Evolutionary conservation across 2,329 filamentous ascomycete genomes (phyloP).

Genomic region (Trichoderma sp.): DNA sequence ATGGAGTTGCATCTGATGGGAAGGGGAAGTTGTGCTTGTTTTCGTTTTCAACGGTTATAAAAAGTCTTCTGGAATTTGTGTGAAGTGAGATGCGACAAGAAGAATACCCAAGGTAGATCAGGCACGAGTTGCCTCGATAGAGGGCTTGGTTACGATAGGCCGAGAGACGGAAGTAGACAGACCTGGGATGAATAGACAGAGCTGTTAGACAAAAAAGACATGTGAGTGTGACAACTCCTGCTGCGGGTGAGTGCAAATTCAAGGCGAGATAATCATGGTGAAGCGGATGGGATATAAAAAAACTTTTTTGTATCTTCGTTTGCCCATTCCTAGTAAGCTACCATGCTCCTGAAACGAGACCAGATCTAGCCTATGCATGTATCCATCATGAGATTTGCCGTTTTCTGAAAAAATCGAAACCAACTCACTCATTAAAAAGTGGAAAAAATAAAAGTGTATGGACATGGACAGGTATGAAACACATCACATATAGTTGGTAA

Average conservation of each 20-base stretch:
- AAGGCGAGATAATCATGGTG: background rate
- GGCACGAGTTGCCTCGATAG: background rate
- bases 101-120: background rate
- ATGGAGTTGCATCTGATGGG: background rate
- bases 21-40: background rate
- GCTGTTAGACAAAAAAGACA: background rate
- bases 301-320: background rate
- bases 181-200: background rate
- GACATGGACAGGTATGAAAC: background rate
- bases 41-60: background rate
- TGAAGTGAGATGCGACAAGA: background rate
- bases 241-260: background rate
- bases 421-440: conserved; percentile 8
- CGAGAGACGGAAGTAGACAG: background rate
- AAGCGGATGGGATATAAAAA: background rate
- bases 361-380: conserved; percentile 1
- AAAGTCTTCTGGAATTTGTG: background rate
- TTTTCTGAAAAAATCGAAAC: background rate
- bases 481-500: background rate
- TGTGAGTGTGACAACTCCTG: background rate
- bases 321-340: conserved; percentile 2
- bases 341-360: conserved; percentile 10
- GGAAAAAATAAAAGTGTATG: background rate
- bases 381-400: conserved; percentile 3
- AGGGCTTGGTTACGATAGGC: background rate